Evolutionary conservation across 139 green algal genomes (phyloP).

Genomic region (Haematococcus sp.): DNA sequence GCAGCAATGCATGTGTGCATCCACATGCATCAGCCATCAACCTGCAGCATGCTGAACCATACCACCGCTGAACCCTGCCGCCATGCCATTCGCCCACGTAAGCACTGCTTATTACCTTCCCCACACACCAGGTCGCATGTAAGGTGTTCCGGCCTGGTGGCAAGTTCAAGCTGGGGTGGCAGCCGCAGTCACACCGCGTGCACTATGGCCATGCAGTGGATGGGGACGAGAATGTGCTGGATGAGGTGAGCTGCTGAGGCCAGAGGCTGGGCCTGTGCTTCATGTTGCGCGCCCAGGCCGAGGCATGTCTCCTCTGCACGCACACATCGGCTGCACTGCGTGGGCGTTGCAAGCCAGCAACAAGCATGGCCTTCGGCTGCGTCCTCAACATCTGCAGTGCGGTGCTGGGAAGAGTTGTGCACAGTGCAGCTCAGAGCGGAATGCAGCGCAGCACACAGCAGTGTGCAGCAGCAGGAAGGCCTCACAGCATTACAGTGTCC

Average conservation of each 20-base stretch:
- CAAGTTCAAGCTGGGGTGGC: conserved; percentile 37
- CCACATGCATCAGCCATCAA: not conserved
- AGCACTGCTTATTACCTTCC: too few relatives aligned
- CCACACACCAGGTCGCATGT: conserved; percentile 19
- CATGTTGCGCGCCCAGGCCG: not conserved
- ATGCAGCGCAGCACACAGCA: too few relatives aligned
- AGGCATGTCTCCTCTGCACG: not conserved
- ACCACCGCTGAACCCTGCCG: not conserved
- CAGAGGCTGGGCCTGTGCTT: not conserved
- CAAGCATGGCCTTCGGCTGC: not conserved
- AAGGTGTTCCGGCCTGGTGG: conserved; percentile 56
- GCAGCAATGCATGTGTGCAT: not conserved
- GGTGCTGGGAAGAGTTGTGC: not conserved
- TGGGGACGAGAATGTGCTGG: conserved; percentile 33
- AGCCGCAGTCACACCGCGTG: conserved; percentile 70
- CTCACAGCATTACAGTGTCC: too few relatives aligned
- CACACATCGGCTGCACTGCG: not conserved
- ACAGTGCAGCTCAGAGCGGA: too few relatives aligned
- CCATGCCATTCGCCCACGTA: too few relatives aligned
- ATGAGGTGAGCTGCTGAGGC: conserved; percentile 50
- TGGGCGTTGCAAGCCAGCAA: not conserved
- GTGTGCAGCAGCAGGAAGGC: too few relatives aligned
- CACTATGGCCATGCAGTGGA: conserved; percentile 80
- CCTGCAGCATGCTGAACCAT: not conserved
- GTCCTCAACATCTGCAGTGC: not conserved